Evolutionary conservation across 1,284 basidiomycete species (phyloP), one percentile per base, ranked within the genome.

Genomic region (Cryptococcus jaspeensis): DNA sequence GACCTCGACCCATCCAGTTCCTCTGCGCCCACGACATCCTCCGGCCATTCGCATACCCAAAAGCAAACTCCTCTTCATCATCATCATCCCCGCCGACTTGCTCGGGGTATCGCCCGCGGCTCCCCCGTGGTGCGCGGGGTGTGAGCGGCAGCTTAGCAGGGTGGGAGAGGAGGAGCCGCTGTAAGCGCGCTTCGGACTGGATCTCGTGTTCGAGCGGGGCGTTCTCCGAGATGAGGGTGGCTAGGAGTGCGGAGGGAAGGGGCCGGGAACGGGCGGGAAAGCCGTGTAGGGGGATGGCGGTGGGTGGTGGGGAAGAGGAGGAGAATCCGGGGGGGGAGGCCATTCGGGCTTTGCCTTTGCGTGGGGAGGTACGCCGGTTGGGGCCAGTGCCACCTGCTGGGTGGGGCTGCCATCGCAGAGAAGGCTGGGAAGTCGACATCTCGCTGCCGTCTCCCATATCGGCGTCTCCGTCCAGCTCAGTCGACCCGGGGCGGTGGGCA

Each of bases 31-130:
- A 63, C 3, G 52, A 50, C 11, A 41, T 43, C n/a, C 45, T 48
- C 28, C 51, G 37, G 22, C 46, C 46, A 42, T 32, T n/a, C 11
- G 41, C 55, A 11, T 37, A n/a, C 3, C 39, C 32, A 18, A 50
- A 43, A 18, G 23, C 41, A 9, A 49, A n/a, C 13, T 51, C 55
- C 15, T 59, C 62, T 20, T 71, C 70, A 15, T 76, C 72, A 38
- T 76, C 74, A 44, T 76, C 74, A 42, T 75, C 74, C 13, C 67
- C 73, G 5, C 65, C 74, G 12, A 71, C 73, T 60, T 68, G 73
- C 45, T 76, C 74, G n/a, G 74, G 74, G 46, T 73, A 76, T 8
- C 74, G 58, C 16, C 74, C 74, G 5, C 74, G 59, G 15, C 63
- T 63, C 7, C 63, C 62, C 6, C 71, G 63, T 3, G 73, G 63